Evolutionary conservation across 768 basidiomycete species (phyloP), one percentile per base, ranked within the genome.

Genomic region (Dioszegia aurantiaca): DNA sequence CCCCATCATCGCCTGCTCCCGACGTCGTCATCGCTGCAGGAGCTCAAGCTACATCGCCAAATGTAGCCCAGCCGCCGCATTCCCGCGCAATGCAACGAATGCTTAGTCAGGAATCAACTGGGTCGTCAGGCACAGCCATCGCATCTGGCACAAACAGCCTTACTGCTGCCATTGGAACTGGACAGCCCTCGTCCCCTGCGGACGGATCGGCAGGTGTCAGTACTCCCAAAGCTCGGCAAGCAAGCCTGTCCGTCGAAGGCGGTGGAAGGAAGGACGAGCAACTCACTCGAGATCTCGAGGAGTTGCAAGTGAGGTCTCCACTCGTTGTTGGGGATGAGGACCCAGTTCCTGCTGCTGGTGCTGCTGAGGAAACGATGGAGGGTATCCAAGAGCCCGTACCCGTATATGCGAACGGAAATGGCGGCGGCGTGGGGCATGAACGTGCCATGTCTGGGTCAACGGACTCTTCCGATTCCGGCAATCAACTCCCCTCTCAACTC

Each of bases 401-500:
- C 8, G 9, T 9, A 3, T 31, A 47, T 19, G 17, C 30, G 5
- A 12, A 45, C 8, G 44, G 12, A 11, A 33, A 19, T 11, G 44
- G 24, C 17, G 6, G 9, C 12, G 23, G 44, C 6, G 31, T 4
- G 16, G 30, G 26, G 2, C 64, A 68, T 23, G 56, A 61, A n/a
- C 46, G 67, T 19, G 44, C 61, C 27, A 45, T 54, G 23, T 72
- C 70, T 10, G 60, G 62, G 14, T 72, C 70, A 1, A 72, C 70
- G 16, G 70, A 68, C 2, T 63, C 67, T 21, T 53, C 43, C 23
- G 60, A 60, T 10, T 45, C 56, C 10, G 39, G 31, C 48, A 63
- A 61, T 33, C 23, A 47, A 3, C 44, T 54, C 26, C 70, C 70
- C 5, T 51, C 65, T 1, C 56, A 58, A 33, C 59, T 72, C 12